A percentile compares a stretch with the other conserved stretches of the same genome.
phyloP scores from a whole-genome alignment of 768 basidiomycete species.

The Hemileccinum impolitum region DNA sequence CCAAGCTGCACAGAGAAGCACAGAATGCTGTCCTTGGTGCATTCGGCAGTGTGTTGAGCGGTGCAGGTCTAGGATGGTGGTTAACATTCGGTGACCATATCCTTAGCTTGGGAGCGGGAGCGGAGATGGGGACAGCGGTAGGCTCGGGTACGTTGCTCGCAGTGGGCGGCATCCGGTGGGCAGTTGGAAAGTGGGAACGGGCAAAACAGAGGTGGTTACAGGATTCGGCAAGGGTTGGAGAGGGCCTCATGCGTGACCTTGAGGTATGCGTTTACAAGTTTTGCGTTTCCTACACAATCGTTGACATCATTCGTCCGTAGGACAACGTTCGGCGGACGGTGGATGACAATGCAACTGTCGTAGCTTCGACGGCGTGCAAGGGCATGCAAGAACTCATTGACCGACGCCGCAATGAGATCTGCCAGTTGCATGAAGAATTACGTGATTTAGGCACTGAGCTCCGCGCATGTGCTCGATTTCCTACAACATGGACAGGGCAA shows the following conservation, averaged over 20 bases:
- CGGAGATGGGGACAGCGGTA: conserved; percentile 56
- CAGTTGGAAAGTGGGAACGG: conserved; percentile 63
- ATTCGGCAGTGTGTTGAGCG: conserved; percentile 44
- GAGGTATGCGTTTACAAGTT: conserved; percentile 38
- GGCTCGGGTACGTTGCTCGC: conserved; percentile 56
- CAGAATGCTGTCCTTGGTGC: conserved; percentile 55
- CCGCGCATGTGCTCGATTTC: conserved; percentile 10
- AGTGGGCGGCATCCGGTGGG: conserved; percentile 54
- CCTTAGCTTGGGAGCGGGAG: conserved; percentile 33
- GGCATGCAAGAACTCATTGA: conserved; percentile 41
- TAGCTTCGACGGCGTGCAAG: conserved; percentile 49
- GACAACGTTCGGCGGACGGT: conserved; percentile 43
- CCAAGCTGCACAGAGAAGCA: conserved; percentile 59
- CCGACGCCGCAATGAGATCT: conserved; percentile 45
- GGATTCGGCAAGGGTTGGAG: conserved; percentile 59
- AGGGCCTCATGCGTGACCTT: conserved; percentile 63
- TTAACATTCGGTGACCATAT: conserved; percentile 38
- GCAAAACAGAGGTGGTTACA: conserved; percentile 65
- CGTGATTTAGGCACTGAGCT: conserved; percentile 37
- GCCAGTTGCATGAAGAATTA: conserved; percentile 42
- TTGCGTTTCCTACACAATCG: neutral
- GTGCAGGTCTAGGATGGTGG: conserved; percentile 58
- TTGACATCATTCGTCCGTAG: conserved; percentile 32
- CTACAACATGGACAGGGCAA: conserved; percentile 4
- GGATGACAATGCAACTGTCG: conserved; percentile 48